Base-by-base conservation (phyloP, 306 rosid genomes). In the Vigna radiata region DNA sequence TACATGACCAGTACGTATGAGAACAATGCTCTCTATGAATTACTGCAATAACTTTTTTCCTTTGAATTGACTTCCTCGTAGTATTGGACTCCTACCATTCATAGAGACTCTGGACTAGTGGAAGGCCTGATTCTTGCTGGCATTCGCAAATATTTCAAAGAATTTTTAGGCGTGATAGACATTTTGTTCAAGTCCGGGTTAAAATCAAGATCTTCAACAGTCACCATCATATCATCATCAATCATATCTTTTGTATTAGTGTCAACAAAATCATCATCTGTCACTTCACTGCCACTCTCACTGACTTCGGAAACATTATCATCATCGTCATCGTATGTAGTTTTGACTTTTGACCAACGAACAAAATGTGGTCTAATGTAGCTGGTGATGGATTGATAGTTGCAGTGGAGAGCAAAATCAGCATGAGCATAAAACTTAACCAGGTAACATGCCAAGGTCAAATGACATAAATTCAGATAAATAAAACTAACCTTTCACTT, bases 281-380 rank as follows among this genome's bases (percentile, higher is more conserved):
- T 70, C 48, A 7, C 76, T 59, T 79, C 87, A 29, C 86, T 91
- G 64, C 80, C 96, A 18, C 90, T 85, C 7, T 89, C 87, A 74
- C 83, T 84, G 29, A 63, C 86, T 41, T 85, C 87, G 0, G 72
- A 93, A 3, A 82, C 69, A 8, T 62, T 90, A 3, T 83, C 82
- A 0, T 77, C 60, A 5, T 81, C 83, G 0, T 77, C 55, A 41
- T 87, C 89, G 16, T 82, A 88, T 0, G 87, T 75, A 68, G 90
- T 88, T 77, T 70, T 85, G 70, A 95, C 91, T 86, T 83, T 89
- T 33, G 97, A 92, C 98, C 97, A 95, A 71, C 84, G 91, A 37
- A 86, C 70, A 53, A 84, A 95, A 64, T 89, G 70, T n/a, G 88
- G 95, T 72, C 83, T 83, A 37, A 95, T 54, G 80, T 82, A 88